Conservation (phyloP, 306 rosid genomes). For the Lagenaria siceraria region DNA sequence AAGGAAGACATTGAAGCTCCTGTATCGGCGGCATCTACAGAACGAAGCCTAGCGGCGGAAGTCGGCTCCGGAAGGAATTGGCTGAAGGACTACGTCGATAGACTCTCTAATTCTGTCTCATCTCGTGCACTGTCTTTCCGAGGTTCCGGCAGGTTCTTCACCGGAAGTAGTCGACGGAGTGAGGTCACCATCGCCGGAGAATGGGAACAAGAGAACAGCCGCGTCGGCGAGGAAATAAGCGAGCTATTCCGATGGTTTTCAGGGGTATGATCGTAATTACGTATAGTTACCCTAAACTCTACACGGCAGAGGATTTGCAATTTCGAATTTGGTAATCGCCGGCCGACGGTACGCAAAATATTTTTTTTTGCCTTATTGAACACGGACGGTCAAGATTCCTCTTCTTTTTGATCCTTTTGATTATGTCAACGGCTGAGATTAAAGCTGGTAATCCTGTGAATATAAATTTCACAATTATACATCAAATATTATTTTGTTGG, state of each 20-base stretch:
- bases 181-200: conserved; percentile 37
- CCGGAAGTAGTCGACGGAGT: conserved; percentile 57
- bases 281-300: neutral
- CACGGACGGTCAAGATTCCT: conserved; percentile 8
- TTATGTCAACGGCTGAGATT: conserved; percentile 17
- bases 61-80: conserved; percentile 49
- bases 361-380: conserved; percentile 1
- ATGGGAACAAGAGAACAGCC: conserved; percentile 39
- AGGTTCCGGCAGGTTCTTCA: conserved; percentile 67
- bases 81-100: conserved; percentile 71
- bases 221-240: conserved; percentile 68
- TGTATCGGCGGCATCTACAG: neutral
- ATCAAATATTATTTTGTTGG: neutral
- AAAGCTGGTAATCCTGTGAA: conserved; percentile 1
- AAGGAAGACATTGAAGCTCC: conserved; percentile 25
- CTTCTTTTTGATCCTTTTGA: neutral
- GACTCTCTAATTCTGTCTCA: conserved; percentile 51
- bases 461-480: neutral
- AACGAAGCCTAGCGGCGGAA: conserved; percentile 32
- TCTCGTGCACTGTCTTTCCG: conserved; percentile 65
- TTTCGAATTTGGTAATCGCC: neutral
- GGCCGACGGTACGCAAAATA: neutral
- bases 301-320: neutral
- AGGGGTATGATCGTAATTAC: conserved; percentile 65
- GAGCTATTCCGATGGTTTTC: conserved; percentile 88